A percentile compares a stretch with the other conserved stretches of the same genome.
Evolutionary conservation across 352 stramenopile species (phyloP).

Genomic region (Phytopythium delawarense): DNA sequence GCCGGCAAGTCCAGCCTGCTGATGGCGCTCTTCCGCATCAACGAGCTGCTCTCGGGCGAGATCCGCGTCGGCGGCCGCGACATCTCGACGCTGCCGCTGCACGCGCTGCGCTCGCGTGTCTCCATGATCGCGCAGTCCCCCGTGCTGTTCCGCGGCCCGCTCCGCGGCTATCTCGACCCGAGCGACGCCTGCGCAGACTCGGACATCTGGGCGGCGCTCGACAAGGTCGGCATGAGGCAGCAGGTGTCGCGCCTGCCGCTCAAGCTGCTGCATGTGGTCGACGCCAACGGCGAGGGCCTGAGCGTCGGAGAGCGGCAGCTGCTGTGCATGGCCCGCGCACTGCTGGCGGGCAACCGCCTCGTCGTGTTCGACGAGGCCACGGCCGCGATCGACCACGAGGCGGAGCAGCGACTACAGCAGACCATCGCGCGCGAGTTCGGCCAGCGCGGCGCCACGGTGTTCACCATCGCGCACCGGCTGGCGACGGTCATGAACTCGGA

Average conservation of each 20-base stretch:
- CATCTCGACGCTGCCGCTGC: slow-evolving; percentile 14
- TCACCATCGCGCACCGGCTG: slow-evolving; percentile 91
- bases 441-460: slow-evolving; percentile 53
- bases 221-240: slow-evolving; percentile 54
- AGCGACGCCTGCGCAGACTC: slow-evolving; percentile 61
- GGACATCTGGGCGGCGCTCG: slow-evolving; percentile 51
- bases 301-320: slow-evolving; percentile 93
- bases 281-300: slow-evolving; percentile 86
- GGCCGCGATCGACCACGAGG: slow-evolving; percentile 16
- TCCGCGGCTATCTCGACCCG: slow-evolving; percentile 82
- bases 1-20: slow-evolving; percentile 67
- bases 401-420: slow-evolving; percentile 14
- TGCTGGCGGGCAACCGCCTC: slow-evolving; percentile 25
- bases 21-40: slow-evolving; percentile 71
- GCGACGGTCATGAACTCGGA: slow-evolving; percentile 89
- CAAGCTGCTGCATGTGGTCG: slow-evolving; percentile 6
- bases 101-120: slow-evolving; percentile 14
- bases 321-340: slow-evolving; percentile 43
- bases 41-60: slow-evolving; percentile 37
- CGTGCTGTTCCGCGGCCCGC: slow-evolving; percentile 80
- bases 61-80: slow-evolving; percentile 22
- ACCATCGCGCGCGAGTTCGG: slow-evolving; percentile 85
- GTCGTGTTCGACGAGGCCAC: slow-evolving; percentile 33
- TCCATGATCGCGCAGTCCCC: slow-evolving; percentile 46
- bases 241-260: slow-evolving; percentile 2